Evolutionary conservation across 2,329 filamentous ascomycete genomes (phyloP).

Genomic region (Penicillium sp.): DNA sequence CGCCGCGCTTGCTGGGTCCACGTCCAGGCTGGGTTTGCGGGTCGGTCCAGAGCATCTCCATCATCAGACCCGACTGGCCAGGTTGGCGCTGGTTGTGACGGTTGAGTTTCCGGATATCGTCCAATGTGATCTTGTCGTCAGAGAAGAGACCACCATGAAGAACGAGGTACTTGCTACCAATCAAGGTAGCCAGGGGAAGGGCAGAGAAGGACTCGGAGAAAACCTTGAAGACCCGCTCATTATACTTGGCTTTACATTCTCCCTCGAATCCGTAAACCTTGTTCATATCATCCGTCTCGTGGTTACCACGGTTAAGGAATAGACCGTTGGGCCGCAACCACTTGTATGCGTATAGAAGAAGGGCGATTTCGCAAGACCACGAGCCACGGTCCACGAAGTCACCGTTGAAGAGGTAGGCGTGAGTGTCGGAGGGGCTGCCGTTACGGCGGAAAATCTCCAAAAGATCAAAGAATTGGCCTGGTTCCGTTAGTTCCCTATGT

Average conservation of each 20-base stretch:
- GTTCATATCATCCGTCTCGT: constrained; percentile 99
- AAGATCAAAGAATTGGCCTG: constrained; percentile 95
- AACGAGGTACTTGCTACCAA: constrained; percentile 86
- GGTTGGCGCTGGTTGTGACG: constrained; percentile 88
- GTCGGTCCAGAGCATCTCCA: constrained; percentile 99
- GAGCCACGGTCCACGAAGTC: constrained; percentile 98
- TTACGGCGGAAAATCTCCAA: constrained; percentile 94
- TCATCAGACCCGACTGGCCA: constrained; percentile 93
- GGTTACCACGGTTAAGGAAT: constrained; percentile 96
- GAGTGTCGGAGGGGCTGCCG: constrained; percentile 77
- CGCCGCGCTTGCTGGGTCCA: constrained; percentile 92
- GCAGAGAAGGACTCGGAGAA: constrained; percentile 99
- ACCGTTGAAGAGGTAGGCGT: constrained; percentile 96
- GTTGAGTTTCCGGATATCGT: constrained; percentile 91
- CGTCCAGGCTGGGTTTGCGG: constrained; percentile 82
- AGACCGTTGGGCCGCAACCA: constrained; percentile 84
- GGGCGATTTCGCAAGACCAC: constrained; percentile 95
- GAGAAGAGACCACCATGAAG: constrained; percentile 96
- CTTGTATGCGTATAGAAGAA: constrained; percentile 94
- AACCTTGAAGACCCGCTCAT: constrained; percentile 89
- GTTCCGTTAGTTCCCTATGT: constrained; percentile 1
- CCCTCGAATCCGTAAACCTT: constrained; percentile 97
- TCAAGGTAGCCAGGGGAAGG: constrained; percentile 83
- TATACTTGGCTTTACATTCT: constrained; percentile 98
- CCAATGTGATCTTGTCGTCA: constrained; percentile 82